phyloP scores from a whole-genome alignment of 208 protist species.

The Crithidia thermophila region DNA sequence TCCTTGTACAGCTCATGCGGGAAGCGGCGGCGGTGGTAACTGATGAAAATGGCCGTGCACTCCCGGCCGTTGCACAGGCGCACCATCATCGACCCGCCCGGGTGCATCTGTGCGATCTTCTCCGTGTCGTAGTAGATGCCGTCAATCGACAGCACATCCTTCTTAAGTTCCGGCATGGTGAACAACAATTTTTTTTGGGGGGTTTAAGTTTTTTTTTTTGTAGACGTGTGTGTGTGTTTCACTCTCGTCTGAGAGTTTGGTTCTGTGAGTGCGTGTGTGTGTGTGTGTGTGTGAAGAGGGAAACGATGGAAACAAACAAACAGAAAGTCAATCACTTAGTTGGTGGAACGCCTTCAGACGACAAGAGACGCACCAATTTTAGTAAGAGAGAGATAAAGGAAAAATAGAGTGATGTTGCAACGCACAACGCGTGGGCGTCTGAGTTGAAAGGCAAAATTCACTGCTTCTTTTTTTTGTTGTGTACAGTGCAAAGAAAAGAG shows the following conservation, averaged over 20 bases:
- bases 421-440: too few relatives aligned
- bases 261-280: neutral
- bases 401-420: too few relatives aligned
- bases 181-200: too few relatives aligned
- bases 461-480: too few relatives aligned
- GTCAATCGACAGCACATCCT: conserved; percentile 72
- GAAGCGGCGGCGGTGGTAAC: conserved; percentile 80
- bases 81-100: conserved; percentile 72
- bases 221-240: neutral
- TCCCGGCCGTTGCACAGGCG: conserved; percentile 76
- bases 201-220: neutral
- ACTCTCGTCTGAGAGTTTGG: neutral
- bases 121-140: conserved; percentile 82
- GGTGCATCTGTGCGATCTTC: conserved; percentile 62
- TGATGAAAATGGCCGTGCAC: conserved; percentile 71
- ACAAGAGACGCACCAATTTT: too few relatives aligned
- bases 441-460: too few relatives aligned
- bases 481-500: too few relatives aligned
- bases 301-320: neutral
- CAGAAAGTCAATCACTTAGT: neutral
- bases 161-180: conserved; percentile 20
- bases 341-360: too few relatives aligned
- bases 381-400: too few relatives aligned
- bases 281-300: conserved; percentile 12
- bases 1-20: conserved; percentile 68